Conservation (phyloP, 257 asterid species). For the Capsicum chinense region DNA sequence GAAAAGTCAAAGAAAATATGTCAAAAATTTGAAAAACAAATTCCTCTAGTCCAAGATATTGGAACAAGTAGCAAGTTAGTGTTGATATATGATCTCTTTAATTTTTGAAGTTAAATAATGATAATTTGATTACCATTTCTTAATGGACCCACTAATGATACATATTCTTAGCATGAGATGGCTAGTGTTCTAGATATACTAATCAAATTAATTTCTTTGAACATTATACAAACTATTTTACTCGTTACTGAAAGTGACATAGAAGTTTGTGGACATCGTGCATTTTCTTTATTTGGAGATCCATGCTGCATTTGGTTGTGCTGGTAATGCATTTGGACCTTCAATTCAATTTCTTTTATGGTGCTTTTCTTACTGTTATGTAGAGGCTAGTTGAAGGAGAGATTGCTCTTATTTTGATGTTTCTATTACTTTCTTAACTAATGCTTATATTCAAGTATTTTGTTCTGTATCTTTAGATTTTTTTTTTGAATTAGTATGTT, state of each 20-base stretch:
- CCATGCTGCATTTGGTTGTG: constrained; percentile 64
- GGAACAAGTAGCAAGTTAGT: constrained; percentile 72
- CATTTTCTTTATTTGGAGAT: constrained; percentile 84
- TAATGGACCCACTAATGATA: neutral
- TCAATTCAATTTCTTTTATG: neutral
- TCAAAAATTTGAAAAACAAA: constrained; percentile 76
- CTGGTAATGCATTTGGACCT: constrained; percentile 55
- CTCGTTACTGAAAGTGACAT: constrained; percentile 70
- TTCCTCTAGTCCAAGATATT: constrained; percentile 90
- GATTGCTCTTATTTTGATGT: constrained; percentile 11
- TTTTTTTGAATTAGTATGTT: neutral
- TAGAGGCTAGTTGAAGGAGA: neutral
- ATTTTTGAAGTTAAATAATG: neutral
- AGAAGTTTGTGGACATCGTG: constrained; percentile 89
- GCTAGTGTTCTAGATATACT: neutral
- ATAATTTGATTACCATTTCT: neutral
- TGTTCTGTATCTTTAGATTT: neutral
- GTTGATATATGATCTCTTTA: neutral
- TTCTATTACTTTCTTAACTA: neutral
- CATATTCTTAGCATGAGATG: constrained; percentile 17
- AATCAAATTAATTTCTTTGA: neutral
- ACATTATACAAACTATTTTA: constrained; percentile 8
- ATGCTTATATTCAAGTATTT: neutral
- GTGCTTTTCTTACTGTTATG: neutral
- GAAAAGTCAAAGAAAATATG: constrained; percentile 89